Evolutionary conservation across 768 basidiomycete genomes (phyloP).

Genomic region (Podaxis sp.): DNA sequence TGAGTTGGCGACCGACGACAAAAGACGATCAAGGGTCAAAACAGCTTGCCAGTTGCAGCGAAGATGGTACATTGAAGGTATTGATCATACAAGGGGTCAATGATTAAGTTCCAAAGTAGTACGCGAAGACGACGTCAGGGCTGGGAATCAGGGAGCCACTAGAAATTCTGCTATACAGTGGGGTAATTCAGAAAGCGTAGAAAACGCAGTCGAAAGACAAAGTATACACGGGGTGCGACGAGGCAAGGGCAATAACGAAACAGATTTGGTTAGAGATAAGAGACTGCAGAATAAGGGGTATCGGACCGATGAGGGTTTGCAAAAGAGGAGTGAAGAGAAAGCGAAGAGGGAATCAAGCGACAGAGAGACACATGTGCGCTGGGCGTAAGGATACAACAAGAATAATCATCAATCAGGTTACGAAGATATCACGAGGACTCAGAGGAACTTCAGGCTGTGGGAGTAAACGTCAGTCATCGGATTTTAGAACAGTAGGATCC

Average conservation of each 20-base stretch:
- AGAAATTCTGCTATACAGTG: slow-evolving; percentile 69
- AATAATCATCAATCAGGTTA: slow-evolving; percentile 51
- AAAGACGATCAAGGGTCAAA: slow-evolving; percentile 23
- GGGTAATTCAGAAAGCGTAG: slow-evolving; percentile 38
- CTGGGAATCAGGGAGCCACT: slow-evolving; percentile 15
- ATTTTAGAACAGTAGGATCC: not conserved
- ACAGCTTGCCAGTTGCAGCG: slow-evolving; percentile 83
- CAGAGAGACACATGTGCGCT: slow-evolving; percentile 31
- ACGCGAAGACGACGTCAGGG: slow-evolving; percentile 32
- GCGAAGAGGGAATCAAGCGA: slow-evolving; percentile 34
- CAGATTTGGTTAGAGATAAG: slow-evolving; percentile 31
- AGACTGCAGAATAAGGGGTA: slow-evolving; percentile 62
- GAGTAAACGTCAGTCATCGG: slow-evolving; percentile 20
- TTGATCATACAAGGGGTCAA: slow-evolving; percentile 51
- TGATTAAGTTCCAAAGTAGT: slow-evolving; percentile 45
- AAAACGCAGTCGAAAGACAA: slow-evolving; percentile 36
- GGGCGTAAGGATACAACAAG: slow-evolving; percentile 73
- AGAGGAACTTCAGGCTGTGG: slow-evolving; percentile 85
- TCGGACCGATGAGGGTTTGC: slow-evolving; percentile 56
- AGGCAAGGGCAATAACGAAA: slow-evolving; percentile 43
- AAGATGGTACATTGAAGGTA: slow-evolving; percentile 89
- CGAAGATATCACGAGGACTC: slow-evolving; percentile 83
- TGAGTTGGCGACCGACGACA: slow-evolving; percentile 70
- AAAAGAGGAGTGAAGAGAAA: slow-evolving; percentile 39
- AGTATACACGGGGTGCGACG: slow-evolving; percentile 13